phyloP scores from a whole-genome alignment of 495 filamentous ascomycete species.

The Penicillium nucicola region DNA sequence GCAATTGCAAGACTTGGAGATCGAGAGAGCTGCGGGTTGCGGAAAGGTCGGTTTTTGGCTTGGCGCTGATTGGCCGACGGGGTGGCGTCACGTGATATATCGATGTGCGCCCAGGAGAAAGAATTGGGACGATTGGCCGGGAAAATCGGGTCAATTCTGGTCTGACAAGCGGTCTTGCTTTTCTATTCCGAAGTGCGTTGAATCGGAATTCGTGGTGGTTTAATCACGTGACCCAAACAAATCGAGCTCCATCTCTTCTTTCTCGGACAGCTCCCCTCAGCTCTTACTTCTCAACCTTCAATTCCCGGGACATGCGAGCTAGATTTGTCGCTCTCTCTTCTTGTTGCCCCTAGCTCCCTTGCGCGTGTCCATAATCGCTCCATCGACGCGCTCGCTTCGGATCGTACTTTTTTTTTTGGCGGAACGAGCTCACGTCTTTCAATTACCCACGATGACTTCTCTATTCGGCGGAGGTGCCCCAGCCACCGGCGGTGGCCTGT shows the following conservation, averaged over 20 bases:
- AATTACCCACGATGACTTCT: conserved; percentile 29
- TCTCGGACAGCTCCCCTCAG: conserved; percentile 22
- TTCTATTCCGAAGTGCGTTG: too few species aligned
- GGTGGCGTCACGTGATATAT: conserved; percentile 10
- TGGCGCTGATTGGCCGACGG: conserved; percentile 28
- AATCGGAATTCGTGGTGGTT: neutral
- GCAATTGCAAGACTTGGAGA: conserved; percentile 24
- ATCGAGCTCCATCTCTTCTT: conserved; percentile 25
- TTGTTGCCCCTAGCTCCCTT: neutral
- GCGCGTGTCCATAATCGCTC: neutral
- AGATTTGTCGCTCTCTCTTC: neutral
- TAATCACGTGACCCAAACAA: conserved; percentile 32
- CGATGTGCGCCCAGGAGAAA: neutral
- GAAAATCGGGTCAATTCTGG: too few species aligned
- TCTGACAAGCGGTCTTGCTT: too few species aligned
- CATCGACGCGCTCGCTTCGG: neutral
- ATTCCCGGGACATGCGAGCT: conserved; percentile 10
- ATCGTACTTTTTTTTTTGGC: conserved; percentile 18
- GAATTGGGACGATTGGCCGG: neutral
- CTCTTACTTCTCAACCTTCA: conserved; percentile 11
- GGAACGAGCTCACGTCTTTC: conserved; percentile 13
- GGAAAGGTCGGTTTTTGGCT: conserved; percentile 31
- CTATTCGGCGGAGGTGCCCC: conserved; percentile 38
- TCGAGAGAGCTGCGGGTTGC: conserved; percentile 29
- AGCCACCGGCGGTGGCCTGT: conserved; percentile 22